Percentiles rank a stretch among this genome's conserved stretches.
These are phyloP conservation scores for Pythium folliculosum DNA, from an alignment of 352 stramenopile species.

Conservation along the genomic window DNA sequence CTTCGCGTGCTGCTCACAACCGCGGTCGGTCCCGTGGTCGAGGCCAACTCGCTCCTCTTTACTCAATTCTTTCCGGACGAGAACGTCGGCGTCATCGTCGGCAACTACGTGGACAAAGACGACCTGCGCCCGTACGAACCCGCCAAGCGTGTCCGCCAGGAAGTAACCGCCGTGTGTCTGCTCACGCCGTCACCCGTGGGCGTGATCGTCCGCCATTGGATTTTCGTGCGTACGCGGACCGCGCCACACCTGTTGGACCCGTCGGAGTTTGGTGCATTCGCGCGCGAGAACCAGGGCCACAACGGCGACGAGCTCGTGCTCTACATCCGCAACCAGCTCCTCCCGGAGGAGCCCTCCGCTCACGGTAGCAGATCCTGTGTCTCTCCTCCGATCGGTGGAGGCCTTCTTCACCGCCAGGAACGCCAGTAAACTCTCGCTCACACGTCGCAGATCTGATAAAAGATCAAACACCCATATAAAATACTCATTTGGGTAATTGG, in stretches of 20 bases:
- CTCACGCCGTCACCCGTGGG: constrained; percentile 4
- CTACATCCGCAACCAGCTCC: constrained; percentile 35
- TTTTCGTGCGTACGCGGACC: neutral
- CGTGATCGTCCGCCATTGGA: constrained; percentile 21
- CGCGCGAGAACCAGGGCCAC: constrained; percentile 14
- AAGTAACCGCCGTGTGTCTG: constrained; percentile 9
- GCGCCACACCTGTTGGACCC: constrained; percentile 13
- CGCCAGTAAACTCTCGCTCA: neutral
- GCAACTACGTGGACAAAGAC: constrained; percentile 41
- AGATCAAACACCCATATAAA: neutral
- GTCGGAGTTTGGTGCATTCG: constrained; percentile 28
- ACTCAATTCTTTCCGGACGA: constrained; percentile 13
- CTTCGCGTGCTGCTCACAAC: constrained; percentile 46
- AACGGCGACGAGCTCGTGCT: constrained; percentile 10
- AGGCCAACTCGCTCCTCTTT: constrained; percentile 24
- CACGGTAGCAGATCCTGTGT: neutral
- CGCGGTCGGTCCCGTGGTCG: constrained; percentile 4
- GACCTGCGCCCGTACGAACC: constrained; percentile 42
- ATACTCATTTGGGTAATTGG: constrained; percentile 5
- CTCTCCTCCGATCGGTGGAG: neutral
- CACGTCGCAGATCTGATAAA: constrained; percentile 22
- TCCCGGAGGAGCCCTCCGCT: neutral
- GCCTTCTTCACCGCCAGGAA: neutral
- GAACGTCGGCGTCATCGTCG: constrained; percentile 8
- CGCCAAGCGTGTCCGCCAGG: constrained; percentile 24